Percentiles rank a stretch among this genome's conserved stretches.
phyloP scores from a whole-genome alignment of 108 stramenopile genomes.

The Cyclostephanos invisitatus region DNA sequence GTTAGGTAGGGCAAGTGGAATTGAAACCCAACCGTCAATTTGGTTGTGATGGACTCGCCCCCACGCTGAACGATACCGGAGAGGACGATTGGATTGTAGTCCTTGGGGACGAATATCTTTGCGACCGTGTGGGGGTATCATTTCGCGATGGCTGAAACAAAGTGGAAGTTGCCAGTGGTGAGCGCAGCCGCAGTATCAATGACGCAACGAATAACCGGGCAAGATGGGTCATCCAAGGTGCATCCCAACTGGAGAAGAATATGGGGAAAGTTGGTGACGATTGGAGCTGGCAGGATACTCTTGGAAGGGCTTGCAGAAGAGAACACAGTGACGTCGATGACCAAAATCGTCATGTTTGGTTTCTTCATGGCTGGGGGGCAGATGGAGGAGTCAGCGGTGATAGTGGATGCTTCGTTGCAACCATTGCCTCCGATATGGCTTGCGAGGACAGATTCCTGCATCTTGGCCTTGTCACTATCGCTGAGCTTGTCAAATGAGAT shows the following conservation, averaged over 20 bases:
- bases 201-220: neutral
- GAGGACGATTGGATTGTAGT: conserved; percentile 1
- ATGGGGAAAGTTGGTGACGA: neutral
- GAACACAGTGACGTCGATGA: too few relatives aligned
- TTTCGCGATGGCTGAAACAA: neutral
- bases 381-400: too few relatives aligned
- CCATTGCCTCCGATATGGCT: too few relatives aligned
- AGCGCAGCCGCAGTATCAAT: conserved; percentile 6
- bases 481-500: neutral
- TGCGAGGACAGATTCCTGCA: too few relatives aligned
- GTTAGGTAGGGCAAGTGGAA: conserved; percentile 10
- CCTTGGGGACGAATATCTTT: neutral
- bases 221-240: neutral
- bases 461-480: neutral
- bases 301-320: neutral
- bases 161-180: neutral
- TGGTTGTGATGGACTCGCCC: neutral
- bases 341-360: too few relatives aligned
- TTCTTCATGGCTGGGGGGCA: too few relatives aligned
- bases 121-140: conserved; percentile 4
- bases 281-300: neutral
- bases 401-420: too few relatives aligned
- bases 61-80: conserved; percentile 9
- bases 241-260: neutral
- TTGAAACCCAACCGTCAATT: conserved; percentile 3